phyloP scores from a whole-genome alignment of 2,329 filamentous ascomycete species.

The Metarhizium rileyi region DNA sequence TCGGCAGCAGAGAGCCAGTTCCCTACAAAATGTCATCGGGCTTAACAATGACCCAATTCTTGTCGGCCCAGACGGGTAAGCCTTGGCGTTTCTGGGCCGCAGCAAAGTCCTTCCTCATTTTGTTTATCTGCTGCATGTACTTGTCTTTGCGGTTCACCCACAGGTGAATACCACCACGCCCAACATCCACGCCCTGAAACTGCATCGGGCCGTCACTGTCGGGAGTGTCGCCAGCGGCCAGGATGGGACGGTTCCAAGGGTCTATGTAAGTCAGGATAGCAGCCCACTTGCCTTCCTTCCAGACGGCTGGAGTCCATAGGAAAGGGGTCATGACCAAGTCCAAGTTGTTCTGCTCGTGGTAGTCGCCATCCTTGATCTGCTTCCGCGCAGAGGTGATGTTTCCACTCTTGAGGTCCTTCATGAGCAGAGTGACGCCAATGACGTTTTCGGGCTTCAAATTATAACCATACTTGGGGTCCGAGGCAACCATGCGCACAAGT shows the following conservation, averaged over 20 bases:
- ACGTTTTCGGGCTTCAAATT: conserved; percentile 34
- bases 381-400: conserved; percentile 27
- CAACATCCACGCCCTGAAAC: conserved; percentile 33
- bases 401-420: conserved; percentile 20
- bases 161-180: conserved; percentile 30
- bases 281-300: conserved; percentile 34
- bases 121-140: conserved; percentile 23
- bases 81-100: conserved; percentile 24
- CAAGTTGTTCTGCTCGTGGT: conserved; percentile 26
- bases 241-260: conserved; percentile 31
- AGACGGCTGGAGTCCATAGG: conserved; percentile 33
- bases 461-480: conserved; percentile 34
- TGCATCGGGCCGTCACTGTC: conserved; percentile 33
- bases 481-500: conserved; percentile 35
- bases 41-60: conserved; percentile 34
- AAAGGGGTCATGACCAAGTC: conserved; percentile 29
- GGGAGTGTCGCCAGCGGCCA: conserved; percentile 33
- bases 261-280: conserved; percentile 33
- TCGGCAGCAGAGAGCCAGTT: neutral
- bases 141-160: conserved; percentile 30
- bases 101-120: conserved; percentile 26
- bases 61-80: conserved; percentile 29
- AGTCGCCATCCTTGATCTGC: conserved; percentile 27
- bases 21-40: conserved; percentile 28
- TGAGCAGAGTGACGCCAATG: conserved; percentile 30